phyloP scores from a whole-genome alignment of 2,329 filamentous ascomycete species.

The Apiospora sp. region DNA sequence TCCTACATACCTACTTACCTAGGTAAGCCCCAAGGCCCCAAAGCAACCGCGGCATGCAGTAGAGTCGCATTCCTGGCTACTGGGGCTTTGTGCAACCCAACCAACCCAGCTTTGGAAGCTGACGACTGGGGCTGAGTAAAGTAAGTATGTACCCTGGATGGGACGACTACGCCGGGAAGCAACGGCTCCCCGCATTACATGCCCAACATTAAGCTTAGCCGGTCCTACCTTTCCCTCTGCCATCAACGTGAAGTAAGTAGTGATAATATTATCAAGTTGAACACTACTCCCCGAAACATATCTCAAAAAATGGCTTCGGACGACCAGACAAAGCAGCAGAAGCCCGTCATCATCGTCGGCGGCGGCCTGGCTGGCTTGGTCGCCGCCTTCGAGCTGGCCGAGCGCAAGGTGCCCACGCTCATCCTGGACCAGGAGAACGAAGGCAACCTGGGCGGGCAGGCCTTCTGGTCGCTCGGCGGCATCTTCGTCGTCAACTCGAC shows the following conservation, averaged over 20 bases:
- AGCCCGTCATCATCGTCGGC: conserved; percentile 63
- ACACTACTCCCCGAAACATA: not conserved
- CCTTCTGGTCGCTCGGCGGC: conserved; percentile 70
- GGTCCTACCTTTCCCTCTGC: not conserved
- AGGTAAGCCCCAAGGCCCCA: not conserved
- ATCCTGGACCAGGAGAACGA: conserved; percentile 67
- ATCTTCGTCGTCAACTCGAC: conserved; percentile 66
- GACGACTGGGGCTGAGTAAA: not conserved
- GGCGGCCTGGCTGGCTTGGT: conserved; percentile 67
- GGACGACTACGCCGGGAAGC: conserved; percentile 6
- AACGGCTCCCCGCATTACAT: conserved; percentile 6
- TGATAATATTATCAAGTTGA: too few species aligned
- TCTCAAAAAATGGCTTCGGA: conserved; percentile 5
- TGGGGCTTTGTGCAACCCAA: not conserved
- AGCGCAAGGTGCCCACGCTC: conserved; percentile 57
- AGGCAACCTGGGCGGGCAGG: conserved; percentile 65
- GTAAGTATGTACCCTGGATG: not conserved
- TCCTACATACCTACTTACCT: not conserved
- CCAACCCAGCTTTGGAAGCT: not conserved
- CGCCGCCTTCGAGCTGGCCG: conserved; percentile 63
- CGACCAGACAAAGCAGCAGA: not conserved
- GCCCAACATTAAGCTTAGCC: not conserved
- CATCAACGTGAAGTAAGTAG: not conserved
- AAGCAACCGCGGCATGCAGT: not conserved
- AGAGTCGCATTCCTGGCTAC: not conserved